Percentiles rank a stretch among this genome's conserved stretches.
These are phyloP conservation scores for Panaeolus papilionaceus DNA, from an alignment of 768 basidiomycete genomes.

Conservation along the genomic window DNA sequence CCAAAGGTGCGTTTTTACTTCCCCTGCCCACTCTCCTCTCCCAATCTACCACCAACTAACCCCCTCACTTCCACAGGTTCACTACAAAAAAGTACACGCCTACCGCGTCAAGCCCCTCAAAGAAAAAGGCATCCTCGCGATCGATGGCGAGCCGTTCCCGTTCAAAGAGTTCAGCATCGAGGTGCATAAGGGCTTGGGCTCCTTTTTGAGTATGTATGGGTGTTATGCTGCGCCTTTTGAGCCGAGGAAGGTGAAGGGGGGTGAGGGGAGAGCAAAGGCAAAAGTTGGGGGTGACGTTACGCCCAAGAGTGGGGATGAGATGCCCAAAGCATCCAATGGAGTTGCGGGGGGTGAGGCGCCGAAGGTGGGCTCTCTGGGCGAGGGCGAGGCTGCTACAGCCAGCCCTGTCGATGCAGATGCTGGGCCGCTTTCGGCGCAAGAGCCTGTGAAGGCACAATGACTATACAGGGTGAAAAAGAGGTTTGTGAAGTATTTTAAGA, in stretches of 20 bases:
- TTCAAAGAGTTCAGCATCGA: slow-evolving; percentile 81
- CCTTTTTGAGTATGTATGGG: slow-evolving; percentile 67
- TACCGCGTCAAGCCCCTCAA: slow-evolving; percentile 72
- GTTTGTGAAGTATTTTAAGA: too few species aligned
- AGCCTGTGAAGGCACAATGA: neutral
- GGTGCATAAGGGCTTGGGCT: slow-evolving; percentile 70
- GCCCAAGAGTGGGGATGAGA: neutral
- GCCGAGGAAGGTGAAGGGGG: slow-evolving; percentile 24
- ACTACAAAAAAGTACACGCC: slow-evolving; percentile 75
- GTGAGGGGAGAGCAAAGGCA: neutral
- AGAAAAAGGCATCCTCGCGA: slow-evolving; percentile 59
- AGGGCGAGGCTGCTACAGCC: too few species aligned
- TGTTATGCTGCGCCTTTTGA: slow-evolving; percentile 64
- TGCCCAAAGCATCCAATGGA: neutral
- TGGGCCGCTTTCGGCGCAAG: neutral
- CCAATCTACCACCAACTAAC: too few species aligned
- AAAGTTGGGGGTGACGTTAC: too few species aligned
- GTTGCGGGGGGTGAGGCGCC: too few species aligned
- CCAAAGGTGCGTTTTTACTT: slow-evolving; percentile 49
- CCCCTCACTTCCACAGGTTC: slow-evolving; percentile 49
- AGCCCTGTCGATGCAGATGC: too few species aligned
- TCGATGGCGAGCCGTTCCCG: slow-evolving; percentile 83
- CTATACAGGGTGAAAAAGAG: too few species aligned
- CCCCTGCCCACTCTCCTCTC: slow-evolving; percentile 16
- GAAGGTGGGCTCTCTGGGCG: neutral